Percentiles rank a stretch among this genome's conserved stretches.
Evolutionary conservation across 176 grass and related monocot species (phyloP).

Genomic region (Triticum urartu): DNA sequence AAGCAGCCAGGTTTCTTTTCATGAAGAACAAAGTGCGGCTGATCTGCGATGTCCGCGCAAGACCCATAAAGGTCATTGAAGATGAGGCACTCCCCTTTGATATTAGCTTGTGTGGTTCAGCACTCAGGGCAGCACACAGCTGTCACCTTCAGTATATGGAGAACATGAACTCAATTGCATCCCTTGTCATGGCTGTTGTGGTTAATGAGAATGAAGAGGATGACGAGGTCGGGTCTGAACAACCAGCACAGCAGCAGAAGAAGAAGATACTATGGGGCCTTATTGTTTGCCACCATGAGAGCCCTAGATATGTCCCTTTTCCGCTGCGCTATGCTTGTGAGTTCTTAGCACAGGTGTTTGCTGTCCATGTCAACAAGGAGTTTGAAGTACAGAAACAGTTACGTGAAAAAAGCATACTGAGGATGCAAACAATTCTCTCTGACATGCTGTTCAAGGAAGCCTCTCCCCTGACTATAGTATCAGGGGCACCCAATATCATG

Average conservation of each 20-base stretch:
- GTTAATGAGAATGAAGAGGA: slow-evolving; percentile 66
- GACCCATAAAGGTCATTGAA: slow-evolving; percentile 66
- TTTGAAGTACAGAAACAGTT: slow-evolving; percentile 86
- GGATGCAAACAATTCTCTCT: slow-evolving; percentile 75
- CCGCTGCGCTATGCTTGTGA: slow-evolving; percentile 96
- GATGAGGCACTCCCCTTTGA: slow-evolving; percentile 60
- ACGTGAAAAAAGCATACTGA: slow-evolving; percentile 82
- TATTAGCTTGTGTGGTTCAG: slow-evolving; percentile 84
- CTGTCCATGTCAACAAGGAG: slow-evolving; percentile 93
- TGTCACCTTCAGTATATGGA: slow-evolving; percentile 98
- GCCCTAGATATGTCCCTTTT: slow-evolving; percentile 82
- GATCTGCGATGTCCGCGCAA: slow-evolving; percentile 86
- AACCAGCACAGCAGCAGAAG: slow-evolving; percentile 48
- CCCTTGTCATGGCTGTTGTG: slow-evolving; percentile 89
- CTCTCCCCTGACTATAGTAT: slow-evolving; percentile 70
- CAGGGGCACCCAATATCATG: slow-evolving; percentile 85
- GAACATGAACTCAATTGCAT: slow-evolving; percentile 97
- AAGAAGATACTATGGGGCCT: slow-evolving; percentile 90
- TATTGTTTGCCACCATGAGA: slow-evolving; percentile 88
- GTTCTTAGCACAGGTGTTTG: slow-evolving; percentile 89
- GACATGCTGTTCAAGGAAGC: slow-evolving; percentile 84
- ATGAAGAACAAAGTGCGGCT: slow-evolving; percentile 96
- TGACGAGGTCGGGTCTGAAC: slow-evolving; percentile 35
- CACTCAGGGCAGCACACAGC: slow-evolving; percentile 74
- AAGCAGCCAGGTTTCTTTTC: slow-evolving; percentile 88